phyloP scores from a whole-genome alignment of 306 rosid species.

The Lagenaria siceraria region DNA sequence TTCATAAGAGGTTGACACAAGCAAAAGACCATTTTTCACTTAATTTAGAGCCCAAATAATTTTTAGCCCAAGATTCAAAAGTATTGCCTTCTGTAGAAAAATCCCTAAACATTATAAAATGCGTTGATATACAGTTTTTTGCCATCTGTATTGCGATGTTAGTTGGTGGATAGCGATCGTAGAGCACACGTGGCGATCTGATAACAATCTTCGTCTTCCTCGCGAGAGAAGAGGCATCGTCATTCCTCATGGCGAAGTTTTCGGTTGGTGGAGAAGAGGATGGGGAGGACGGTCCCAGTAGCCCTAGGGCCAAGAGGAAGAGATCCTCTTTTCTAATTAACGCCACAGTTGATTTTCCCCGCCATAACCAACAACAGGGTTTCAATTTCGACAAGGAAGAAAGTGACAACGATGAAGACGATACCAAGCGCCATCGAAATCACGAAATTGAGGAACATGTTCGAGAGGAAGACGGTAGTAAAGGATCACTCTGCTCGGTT shows the following conservation, averaged over 20 bases:
- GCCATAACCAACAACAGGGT: neutral
- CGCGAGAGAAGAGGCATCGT: neutral
- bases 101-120: too few species aligned
- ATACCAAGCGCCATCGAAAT: neutral
- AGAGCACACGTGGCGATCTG: neutral
- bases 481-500: neutral
- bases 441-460: neutral
- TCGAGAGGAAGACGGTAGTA: neutral
- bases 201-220: neutral
- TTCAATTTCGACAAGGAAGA: neutral
- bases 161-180: too few species aligned
- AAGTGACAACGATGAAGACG: neutral
- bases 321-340: neutral
- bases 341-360: neutral
- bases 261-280: slow-evolving; percentile 6
- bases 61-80: too few species aligned
- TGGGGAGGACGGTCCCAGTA: neutral
- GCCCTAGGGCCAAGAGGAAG: neutral
- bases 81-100: too few species aligned
- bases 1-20: too few species aligned
- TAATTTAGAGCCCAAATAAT: too few species aligned
- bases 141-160: too few species aligned
- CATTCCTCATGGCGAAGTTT: neutral
- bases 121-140: too few species aligned
- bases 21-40: too few species aligned